phyloP scores from a whole-genome alignment of 1,284 basidiomycete genomes.

The Cryptococcus neoformans region DNA sequence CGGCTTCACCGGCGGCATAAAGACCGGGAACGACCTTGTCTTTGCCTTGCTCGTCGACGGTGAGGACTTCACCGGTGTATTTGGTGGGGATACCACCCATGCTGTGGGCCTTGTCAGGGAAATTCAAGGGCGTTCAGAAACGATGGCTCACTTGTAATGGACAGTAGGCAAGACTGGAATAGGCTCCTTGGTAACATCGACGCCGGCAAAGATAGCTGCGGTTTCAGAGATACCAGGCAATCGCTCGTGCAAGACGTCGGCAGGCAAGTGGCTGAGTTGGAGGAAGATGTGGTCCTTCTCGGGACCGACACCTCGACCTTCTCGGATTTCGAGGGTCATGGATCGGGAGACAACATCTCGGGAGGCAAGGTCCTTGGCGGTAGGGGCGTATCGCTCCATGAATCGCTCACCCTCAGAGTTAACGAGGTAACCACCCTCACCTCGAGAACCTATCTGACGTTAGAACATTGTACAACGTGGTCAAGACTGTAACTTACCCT shows the following conservation, averaged over 20 bases:
- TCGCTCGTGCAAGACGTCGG: constrained; percentile 94
- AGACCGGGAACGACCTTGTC: constrained; percentile 95
- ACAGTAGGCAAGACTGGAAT: constrained; percentile 96
- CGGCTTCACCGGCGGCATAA: constrained; percentile 98
- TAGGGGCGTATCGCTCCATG: constrained; percentile 99
- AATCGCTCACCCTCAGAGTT: constrained; percentile 99
- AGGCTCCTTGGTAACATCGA: constrained; percentile 99
- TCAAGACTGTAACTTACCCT: constrained; percentile 58
- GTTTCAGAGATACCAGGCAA: constrained; percentile 99
- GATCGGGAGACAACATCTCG: constrained; percentile 99
- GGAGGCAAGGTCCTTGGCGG: constrained; percentile 98
- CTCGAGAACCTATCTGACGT: constrained; percentile 73
- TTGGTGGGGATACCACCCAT: constrained; percentile 99
- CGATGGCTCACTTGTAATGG: constrained; percentile 65
- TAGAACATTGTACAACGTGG: neutral
- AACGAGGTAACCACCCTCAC: constrained; percentile 97
- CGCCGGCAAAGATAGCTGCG: constrained; percentile 97
- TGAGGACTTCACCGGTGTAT: constrained; percentile 97
- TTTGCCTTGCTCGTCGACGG: constrained; percentile 77
- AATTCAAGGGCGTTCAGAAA: constrained; percentile 54
- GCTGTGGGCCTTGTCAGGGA: constrained; percentile 49
- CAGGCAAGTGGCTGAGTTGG: constrained; percentile 95
- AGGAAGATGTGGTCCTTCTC: constrained; percentile 98
- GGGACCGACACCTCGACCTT: constrained; percentile 97
- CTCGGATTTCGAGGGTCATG: constrained; percentile 99